Evolutionary conservation across 2,329 filamentous ascomycete species (phyloP).

Genomic region (Aplosporella prunicola): DNA sequence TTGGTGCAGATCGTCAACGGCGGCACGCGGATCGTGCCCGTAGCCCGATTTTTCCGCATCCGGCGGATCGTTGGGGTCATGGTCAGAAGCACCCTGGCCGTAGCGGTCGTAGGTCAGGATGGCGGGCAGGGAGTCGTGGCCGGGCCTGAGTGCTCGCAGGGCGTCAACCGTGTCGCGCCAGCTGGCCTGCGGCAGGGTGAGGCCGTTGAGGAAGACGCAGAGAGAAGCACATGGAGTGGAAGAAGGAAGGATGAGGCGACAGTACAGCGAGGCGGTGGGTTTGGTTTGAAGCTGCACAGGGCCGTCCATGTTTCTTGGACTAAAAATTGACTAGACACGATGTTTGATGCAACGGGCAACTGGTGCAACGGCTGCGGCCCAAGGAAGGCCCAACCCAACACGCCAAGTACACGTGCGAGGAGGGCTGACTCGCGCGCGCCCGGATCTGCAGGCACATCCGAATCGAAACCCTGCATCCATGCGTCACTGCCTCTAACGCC

Average conservation of each 20-base stretch:
- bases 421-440: no score
- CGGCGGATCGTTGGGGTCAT: slow-evolving; percentile 29
- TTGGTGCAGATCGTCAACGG: slow-evolving; percentile 37
- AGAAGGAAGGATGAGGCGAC: slow-evolving; percentile 18
- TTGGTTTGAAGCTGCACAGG: no score
- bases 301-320: no score
- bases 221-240: slow-evolving; percentile 27
- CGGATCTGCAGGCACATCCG: no score
- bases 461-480: no score
- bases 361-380: no score
- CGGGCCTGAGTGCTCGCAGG: slow-evolving; percentile 22
- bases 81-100: slow-evolving; percentile 46
- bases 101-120: slow-evolving; percentile 50
- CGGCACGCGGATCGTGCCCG: slow-evolving; percentile 40
- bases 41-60: slow-evolving; percentile 24
- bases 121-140: slow-evolving; percentile 25
- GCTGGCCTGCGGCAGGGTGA: slow-evolving; percentile 31
- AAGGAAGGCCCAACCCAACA: no score
- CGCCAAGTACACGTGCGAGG: no score
- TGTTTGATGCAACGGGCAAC: no score
- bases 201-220: slow-evolving; percentile 38
- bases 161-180: slow-evolving; percentile 28
- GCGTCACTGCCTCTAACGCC: no score
- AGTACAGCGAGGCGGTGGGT: no score
- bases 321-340: no score